These are phyloP conservation scores for Botrytis medusae DNA, from an alignment of 2,329 filamentous ascomycete genomes.

Conservation along the genomic window DNA sequence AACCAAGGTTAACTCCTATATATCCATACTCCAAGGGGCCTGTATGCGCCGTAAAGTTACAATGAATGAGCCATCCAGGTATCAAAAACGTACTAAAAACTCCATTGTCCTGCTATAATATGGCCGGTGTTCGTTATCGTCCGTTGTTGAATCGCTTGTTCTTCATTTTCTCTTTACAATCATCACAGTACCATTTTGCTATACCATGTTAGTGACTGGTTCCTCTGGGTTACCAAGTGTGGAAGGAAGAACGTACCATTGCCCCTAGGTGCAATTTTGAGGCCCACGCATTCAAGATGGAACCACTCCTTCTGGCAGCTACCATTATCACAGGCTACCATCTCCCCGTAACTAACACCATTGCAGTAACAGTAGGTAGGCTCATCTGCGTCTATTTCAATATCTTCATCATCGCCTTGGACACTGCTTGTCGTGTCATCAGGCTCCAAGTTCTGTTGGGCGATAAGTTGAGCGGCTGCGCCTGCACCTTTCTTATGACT, in stretches of 20 bases:
- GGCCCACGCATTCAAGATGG: constrained; percentile 76
- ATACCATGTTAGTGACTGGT: constrained; percentile 2
- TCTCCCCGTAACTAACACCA: constrained; percentile 77
- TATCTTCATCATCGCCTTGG: constrained; percentile 53
- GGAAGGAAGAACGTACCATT: constrained; percentile 36
- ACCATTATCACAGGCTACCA: constrained; percentile 77
- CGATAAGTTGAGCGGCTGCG: constrained; percentile 39
- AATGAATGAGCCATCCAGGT: constrained; percentile 14
- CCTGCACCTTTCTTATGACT: constrained; percentile 59
- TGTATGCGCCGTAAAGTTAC: constrained; percentile 11
- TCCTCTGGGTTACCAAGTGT: not conserved
- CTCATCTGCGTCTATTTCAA: constrained; percentile 67
- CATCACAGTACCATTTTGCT: constrained; percentile 41
- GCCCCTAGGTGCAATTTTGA: constrained; percentile 74
- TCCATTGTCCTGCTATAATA: constrained; percentile 17
- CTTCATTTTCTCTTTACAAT: constrained; percentile 38
- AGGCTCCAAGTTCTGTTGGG: constrained; percentile 43
- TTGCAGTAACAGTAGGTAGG: constrained; percentile 79
- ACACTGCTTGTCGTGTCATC: constrained; percentile 48
- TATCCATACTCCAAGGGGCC: constrained; percentile 18
- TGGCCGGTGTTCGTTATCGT: constrained; percentile 24
- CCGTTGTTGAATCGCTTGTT: constrained; percentile 34
- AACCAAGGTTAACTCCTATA: not conserved
- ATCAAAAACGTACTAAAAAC: constrained; percentile 20
- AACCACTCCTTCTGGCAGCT: constrained; percentile 79